These are phyloP conservation scores for Didymella sp. DNA, from an alignment of 2,329 filamentous ascomycete genomes.

Conservation along the genomic window DNA sequence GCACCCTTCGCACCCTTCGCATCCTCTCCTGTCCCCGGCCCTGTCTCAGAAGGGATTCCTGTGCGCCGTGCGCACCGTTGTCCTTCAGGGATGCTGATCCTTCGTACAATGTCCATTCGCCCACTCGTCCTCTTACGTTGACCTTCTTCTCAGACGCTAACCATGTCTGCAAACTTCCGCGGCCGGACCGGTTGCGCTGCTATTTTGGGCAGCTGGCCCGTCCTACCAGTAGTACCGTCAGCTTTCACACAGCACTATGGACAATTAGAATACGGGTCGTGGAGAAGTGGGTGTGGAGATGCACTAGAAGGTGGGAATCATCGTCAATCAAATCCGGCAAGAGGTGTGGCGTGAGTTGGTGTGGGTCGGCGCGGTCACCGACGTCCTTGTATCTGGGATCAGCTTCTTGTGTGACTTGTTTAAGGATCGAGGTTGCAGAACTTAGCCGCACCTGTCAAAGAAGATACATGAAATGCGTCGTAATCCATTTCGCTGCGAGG, in stretches of 20 bases:
- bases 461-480: conserved; percentile 4
- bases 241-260: too few relatives aligned
- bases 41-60: background rate
- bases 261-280: conserved; percentile 4
- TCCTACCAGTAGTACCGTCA: background rate
- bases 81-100: background rate
- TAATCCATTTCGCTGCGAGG: conserved; percentile 8
- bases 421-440: conserved; percentile 5
- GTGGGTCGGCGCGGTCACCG: conserved; percentile 12
- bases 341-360: conserved; percentile 10
- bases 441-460: conserved; percentile 5
- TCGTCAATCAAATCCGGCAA: conserved; percentile 1
- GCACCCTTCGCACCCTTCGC: background rate
- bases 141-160: too few relatives aligned
- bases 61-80: background rate
- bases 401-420: background rate
- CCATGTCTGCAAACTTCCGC: background rate
- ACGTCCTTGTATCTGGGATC: conserved; percentile 4
- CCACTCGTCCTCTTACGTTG: too few relatives aligned
- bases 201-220: conserved; percentile 10
- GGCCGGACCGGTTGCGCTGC: conserved; percentile 15
- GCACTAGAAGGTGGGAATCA: conserved; percentile 1
- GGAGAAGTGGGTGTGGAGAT: conserved; percentile 7
- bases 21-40: too few relatives aligned
- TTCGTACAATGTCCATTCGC: background rate